Evolutionary conservation across 108 stramenopile species (phyloP), one percentile per base, ranked within the genome.

Genomic region (Aurantiochytrium sp.): DNA sequence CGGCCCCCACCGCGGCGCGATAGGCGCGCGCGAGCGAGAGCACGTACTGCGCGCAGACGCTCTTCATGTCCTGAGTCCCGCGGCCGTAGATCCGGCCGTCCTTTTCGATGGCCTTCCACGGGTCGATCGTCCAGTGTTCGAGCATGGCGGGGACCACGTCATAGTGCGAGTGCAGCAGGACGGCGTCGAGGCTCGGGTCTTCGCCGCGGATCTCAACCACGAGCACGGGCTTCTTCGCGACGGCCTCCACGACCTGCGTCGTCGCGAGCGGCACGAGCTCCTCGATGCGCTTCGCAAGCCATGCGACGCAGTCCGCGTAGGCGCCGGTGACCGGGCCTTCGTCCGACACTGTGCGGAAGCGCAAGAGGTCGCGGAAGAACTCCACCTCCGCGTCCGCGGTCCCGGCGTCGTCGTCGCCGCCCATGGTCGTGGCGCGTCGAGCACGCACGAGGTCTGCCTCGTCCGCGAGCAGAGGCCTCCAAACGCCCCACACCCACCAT

Each of bases 51-150:
- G 96, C 91, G 55, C 96, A 96, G 22, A 98, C 98, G 91, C 96
- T 96, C 88, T 98, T 98, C 97, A 98, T 98, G 90, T 97, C 97
- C 91, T 97, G 97, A 17, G 96, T 90, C 8, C 98, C 98, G 55
- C 96, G 94, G 31, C 97, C 98, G 89, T 96, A 97, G 19, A 98
- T 95, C 31, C 92, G 92, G 8, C 95, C 97, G 87, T 95, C 95
- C 53, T 92, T 91, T 24, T 93, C 92, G 39, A 92, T 89, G 0
- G 92, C 96, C 3, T 69, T 94, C 90, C 97, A 98, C 22, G 98
- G 96, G 52, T 92, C 91, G 24, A 50, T 55, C 45, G 87, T 42
- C 92, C 92, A 93, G 24, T 85, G 88, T 36, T 89, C 90, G 50
- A 91, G 91, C 30, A 94, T 90, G 36, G 95, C 97, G 1, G 98